Conservation (phyloP, 2,329 filamentous ascomycete species). For the Diaporthe sp. region DNA sequence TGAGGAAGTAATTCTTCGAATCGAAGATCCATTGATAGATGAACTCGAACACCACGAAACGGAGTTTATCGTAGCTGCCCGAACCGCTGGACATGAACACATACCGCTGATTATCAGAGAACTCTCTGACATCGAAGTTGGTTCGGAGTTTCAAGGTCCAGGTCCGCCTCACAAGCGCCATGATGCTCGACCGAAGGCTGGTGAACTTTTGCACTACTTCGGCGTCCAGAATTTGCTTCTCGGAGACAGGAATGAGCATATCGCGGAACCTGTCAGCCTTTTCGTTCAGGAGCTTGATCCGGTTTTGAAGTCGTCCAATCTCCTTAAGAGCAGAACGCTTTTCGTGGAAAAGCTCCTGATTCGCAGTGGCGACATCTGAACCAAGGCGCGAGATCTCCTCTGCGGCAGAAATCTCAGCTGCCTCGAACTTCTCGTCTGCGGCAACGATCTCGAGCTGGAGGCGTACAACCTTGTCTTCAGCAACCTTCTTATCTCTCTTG, state of each 20-base stretch:
- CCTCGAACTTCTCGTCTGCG: too few species aligned
- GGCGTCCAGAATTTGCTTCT: not conserved
- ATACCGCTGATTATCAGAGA: not conserved
- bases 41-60: not conserved
- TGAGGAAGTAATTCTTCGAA: not conserved
- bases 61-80: not conserved
- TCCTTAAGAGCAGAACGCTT: not conserved
- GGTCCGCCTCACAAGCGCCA: not conserved
- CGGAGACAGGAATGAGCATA: not conserved
- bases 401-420: too few species aligned
- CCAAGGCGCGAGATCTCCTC: too few species aligned
- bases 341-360: too few species aligned
- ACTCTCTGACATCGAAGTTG: not conserved
- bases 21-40: not conserved
- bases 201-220: not conserved
- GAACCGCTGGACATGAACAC: not conserved
- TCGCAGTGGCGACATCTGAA: too few species aligned
- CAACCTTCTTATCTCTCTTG: too few species aligned
- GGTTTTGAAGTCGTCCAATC: not conserved
- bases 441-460: too few species aligned
- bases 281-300: not conserved
- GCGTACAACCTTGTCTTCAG: too few species aligned
- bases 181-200: not conserved
- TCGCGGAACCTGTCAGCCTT: not conserved
- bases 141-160: not conserved